Evolutionary conservation across 78 protist species (phyloP).

Genomic region (Speleostelium caveatum): DNA sequence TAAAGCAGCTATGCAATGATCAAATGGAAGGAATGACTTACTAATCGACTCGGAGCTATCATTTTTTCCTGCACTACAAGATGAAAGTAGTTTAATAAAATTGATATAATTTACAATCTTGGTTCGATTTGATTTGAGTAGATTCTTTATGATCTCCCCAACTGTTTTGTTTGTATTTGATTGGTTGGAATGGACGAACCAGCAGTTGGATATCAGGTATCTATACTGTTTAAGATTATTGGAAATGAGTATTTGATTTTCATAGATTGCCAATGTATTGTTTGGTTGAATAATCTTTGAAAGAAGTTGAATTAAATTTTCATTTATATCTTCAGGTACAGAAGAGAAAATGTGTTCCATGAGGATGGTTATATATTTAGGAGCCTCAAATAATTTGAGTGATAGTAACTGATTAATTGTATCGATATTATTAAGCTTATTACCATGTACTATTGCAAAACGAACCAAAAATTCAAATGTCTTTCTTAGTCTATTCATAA

Average conservation of each 20-base stretch:
- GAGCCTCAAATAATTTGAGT: neutral
- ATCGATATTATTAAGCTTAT: neutral
- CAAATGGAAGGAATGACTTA: neutral
- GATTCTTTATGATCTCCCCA: neutral
- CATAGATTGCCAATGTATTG: neutral
- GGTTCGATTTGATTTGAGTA: neutral
- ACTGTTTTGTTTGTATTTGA: neutral
- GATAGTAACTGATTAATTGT: no score
- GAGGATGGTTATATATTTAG: neutral
- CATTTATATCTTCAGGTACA: neutral
- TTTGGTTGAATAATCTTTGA: neutral
- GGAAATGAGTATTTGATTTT: neutral
- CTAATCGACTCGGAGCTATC: neutral
- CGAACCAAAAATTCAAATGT: neutral
- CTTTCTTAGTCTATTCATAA: neutral
- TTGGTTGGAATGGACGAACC: neutral
- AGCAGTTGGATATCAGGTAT: neutral
- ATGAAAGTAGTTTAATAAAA: neutral
- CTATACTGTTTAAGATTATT: neutral
- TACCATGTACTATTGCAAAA: neutral
- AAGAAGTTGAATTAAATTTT: neutral
- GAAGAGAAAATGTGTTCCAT: neutral
- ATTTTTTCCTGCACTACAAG: neutral
- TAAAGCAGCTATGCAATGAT: neutral
- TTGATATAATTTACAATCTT: no score